Percentiles rank a stretch among this genome's conserved stretches.
phyloP scores from a whole-genome alignment of 164 flowering plant species.

The Stephania cephalantha region DNA sequence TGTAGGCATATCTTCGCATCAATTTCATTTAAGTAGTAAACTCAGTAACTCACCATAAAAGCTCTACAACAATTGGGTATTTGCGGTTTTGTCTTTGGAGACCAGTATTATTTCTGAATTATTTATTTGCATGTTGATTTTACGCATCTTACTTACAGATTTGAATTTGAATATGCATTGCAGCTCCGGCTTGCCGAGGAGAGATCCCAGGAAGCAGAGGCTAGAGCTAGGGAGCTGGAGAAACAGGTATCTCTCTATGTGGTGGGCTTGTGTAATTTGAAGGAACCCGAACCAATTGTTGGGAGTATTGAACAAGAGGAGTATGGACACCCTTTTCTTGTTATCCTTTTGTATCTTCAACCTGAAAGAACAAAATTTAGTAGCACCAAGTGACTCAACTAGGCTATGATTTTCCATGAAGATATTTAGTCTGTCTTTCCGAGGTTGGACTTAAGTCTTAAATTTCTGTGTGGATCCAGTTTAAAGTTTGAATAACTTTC shows the following conservation, averaged over 20 bases:
- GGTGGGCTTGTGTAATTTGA: not conserved
- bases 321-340: not conserved
- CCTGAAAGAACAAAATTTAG: not conserved
- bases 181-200: conserved; percentile 88
- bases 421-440: not conserved
- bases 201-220: conserved; percentile 82
- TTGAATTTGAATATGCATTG: conserved; percentile 15
- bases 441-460: not conserved
- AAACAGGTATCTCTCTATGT: conserved; percentile 55
- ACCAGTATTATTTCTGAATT: not conserved
- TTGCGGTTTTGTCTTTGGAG: not conserved
- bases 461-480: no score
- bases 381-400: not conserved
- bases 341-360: not conserved
- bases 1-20: not conserved
- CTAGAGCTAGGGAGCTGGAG: conserved; percentile 83
- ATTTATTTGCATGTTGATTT: not conserved
- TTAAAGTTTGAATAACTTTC: not conserved
- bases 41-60: not conserved
- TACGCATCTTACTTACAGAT: not conserved
- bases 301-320: not conserved
- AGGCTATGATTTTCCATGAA: not conserved
- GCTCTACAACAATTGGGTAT: not conserved
- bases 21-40: not conserved
- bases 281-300: not conserved